A percentile compares a stretch with the other conserved stretches of the same genome.
Evolutionary conservation across 139 green algal genomes (phyloP).

Genomic region (Ettlia oleoabundans): DNA sequence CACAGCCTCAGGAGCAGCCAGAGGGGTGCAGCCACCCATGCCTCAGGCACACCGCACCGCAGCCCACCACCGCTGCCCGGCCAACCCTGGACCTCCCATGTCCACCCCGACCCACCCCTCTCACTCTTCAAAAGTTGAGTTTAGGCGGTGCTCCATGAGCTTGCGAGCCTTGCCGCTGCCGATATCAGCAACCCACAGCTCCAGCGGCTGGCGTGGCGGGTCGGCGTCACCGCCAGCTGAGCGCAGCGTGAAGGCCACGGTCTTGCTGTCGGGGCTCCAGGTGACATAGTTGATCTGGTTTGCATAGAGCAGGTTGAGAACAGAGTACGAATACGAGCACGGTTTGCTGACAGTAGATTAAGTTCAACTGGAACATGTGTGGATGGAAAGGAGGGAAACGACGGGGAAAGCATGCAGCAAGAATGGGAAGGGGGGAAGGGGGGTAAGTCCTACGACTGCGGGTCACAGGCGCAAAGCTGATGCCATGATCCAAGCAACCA

Average conservation of each 20-base stretch:
- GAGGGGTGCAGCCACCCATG: too few relatives aligned
- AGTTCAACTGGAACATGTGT: neutral
- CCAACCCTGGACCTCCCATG: neutral
- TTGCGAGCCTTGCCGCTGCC: constrained; percentile 61
- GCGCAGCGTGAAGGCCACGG: constrained; percentile 88
- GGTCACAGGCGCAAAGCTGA: too few relatives aligned
- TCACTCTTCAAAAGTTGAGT: constrained; percentile 70
- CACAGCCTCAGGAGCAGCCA: too few relatives aligned
- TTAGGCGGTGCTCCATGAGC: constrained; percentile 62
- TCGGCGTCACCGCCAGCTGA: constrained; percentile 60
- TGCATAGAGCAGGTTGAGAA: too few relatives aligned
- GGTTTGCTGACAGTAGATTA: neutral
- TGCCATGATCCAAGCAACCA: too few relatives aligned
- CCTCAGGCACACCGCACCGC: neutral
- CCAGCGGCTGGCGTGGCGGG: constrained; percentile 68
- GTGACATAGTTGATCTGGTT: constrained; percentile 76
- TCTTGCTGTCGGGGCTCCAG: constrained; percentile 80
- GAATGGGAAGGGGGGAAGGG: too few relatives aligned
- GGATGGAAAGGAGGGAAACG: neutral
- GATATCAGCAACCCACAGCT: constrained; percentile 91
- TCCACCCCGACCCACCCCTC: neutral
- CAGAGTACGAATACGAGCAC: too few relatives aligned
- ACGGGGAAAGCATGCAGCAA: neutral
- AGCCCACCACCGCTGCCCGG: neutral
- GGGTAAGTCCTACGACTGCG: too few relatives aligned